Evolutionary conservation across 495 filamentous ascomycete species (phyloP), one percentile per base, ranked within the genome.

Genomic region (Baudoinia panamericana): DNA sequence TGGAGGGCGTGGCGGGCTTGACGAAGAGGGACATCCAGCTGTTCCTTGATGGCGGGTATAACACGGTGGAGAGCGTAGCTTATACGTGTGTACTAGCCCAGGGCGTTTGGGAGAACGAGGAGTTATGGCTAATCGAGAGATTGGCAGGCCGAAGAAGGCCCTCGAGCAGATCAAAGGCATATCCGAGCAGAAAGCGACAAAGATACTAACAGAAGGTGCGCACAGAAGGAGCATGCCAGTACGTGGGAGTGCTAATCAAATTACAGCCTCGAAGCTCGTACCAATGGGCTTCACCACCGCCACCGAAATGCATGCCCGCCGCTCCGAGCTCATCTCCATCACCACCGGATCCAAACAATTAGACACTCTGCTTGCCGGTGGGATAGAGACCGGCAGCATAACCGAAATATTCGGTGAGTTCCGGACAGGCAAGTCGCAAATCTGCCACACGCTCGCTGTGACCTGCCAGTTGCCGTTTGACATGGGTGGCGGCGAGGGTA

Each of bases 381-480:
- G 90, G 32, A 71, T 97, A 44, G 90, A 97, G 63, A 97, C 90
- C 0, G 90, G 90, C 21, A 93, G 85, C 11, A 92, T 97, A 28
- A 97, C 90, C n/a, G 90, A 97, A 56, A 78, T 97, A 8, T 97
- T 97, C 55, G 90, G 90, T 63, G 90, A 97, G 62, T 97, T 97
- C 58, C 69, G 90, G 52, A 97, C 90, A 0, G 90, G 90, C 59
- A 97, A 97, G 63, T 93, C 84, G 59, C 90, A 97, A 56, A 88
- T 97, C 34, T 96, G 92, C 53, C 92, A 96, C 56, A 97, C 90
- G 0, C 73, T 96, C n/a, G 90, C 92, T 1, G 90, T 97, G 9
- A 97, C 92, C 19, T 97, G 90, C 47, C 90, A 97, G 54, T 56
- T 97, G 25, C 90, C 90, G 2, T 96, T 96, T 54, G 90, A 97